Conservation (phyloP, 768 basidiomycete species). For the Pisolithus microcarpus region DNA sequence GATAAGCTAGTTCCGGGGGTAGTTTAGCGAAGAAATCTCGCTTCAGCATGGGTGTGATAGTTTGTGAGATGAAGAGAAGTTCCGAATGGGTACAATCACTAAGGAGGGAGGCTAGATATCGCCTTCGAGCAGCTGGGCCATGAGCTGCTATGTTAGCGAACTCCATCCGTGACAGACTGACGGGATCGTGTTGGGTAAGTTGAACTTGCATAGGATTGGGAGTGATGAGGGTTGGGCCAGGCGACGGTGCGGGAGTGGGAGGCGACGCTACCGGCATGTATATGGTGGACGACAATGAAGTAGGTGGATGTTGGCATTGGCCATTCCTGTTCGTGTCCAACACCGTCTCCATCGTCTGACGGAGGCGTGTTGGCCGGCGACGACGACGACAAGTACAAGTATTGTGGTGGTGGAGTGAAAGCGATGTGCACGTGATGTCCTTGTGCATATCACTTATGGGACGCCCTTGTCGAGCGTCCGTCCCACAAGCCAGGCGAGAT, state of each 20-base stretch:
- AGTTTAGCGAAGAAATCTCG: slow-evolving; percentile 53
- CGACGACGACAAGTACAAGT: too few species aligned
- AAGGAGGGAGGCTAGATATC: slow-evolving; percentile 46
- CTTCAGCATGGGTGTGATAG: slow-evolving; percentile 57
- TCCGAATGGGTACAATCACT: slow-evolving; percentile 51
- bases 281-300: slow-evolving; percentile 19
- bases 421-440: too few species aligned
- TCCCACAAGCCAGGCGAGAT: not conserved
- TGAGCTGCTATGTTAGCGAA: slow-evolving; percentile 27
- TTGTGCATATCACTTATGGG: too few species aligned
- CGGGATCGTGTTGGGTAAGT: slow-evolving; percentile 14
- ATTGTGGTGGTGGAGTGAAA: too few species aligned
- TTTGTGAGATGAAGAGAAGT: slow-evolving; percentile 57
- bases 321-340: too few species aligned
- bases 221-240: slow-evolving; percentile 46
- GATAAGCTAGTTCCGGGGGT: slow-evolving; percentile 64
- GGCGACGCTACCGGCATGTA: slow-evolving; percentile 52
- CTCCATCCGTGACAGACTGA: slow-evolving; percentile 24
- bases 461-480: too few species aligned
- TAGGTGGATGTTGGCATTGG: not conserved
- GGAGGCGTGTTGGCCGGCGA: too few species aligned
- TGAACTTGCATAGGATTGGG: slow-evolving; percentile 33
- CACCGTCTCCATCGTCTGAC: too few species aligned
- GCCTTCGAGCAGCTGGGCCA: slow-evolving; percentile 38
- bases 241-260: slow-evolving; percentile 59